Percentiles rank a stretch among this genome's conserved stretches.
Evolutionary conservation across 768 basidiomycete species (phyloP).

Genomic region (Tricholoma bakamatsutake): DNA sequence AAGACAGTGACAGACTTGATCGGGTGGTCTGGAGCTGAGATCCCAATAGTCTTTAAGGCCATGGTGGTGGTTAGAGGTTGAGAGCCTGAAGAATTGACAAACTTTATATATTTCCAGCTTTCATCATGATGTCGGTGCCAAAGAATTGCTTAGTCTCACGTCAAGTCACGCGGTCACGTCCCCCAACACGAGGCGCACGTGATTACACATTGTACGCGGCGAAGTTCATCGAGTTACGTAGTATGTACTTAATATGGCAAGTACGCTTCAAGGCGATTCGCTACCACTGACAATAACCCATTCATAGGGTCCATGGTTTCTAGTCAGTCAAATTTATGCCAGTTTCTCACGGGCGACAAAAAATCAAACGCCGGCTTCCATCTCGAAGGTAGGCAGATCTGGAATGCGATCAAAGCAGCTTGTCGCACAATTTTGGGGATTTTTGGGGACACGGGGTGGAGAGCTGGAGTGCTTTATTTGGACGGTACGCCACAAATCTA

Average conservation of each 20-base stretch:
- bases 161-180: too few species aligned
- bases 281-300: too few species aligned
- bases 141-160: too few species aligned
- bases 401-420: slow-evolving; percentile 59
- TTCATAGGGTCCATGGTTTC: too few species aligned
- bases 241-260: too few species aligned
- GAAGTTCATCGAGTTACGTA: too few species aligned
- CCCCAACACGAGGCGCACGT: too few species aligned
- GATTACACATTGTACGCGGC: too few species aligned
- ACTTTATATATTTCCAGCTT: not conserved
- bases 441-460: slow-evolving; percentile 88
- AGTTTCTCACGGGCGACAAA: not conserved
- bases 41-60: slow-evolving; percentile 2
- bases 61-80: not conserved
- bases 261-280: too few species aligned
- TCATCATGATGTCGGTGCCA: not conserved
- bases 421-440: slow-evolving; percentile 75
- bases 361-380: slow-evolving; percentile 3
- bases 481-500: slow-evolving; percentile 40
- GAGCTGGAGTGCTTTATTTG: slow-evolving; percentile 65
- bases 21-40: slow-evolving; percentile 34
- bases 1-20: slow-evolving; percentile 54
- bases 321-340: too few species aligned
- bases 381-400: slow-evolving; percentile 62
- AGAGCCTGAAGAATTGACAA: not conserved